Evolutionary conservation across 257 asterid species (phyloP).

Genomic region (Solanum tacnaense): DNA sequence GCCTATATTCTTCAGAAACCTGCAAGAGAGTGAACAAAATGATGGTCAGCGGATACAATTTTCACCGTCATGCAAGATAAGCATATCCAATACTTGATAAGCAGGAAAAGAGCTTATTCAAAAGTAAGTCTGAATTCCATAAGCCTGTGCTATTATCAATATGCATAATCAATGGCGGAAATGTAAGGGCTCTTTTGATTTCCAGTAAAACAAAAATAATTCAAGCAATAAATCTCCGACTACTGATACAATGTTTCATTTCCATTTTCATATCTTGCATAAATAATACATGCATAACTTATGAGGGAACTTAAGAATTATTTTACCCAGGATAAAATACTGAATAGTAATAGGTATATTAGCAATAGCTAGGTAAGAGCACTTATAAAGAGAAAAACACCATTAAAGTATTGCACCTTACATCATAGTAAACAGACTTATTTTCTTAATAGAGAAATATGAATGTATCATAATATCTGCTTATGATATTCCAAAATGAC

Average conservation of each 20-base stretch:
- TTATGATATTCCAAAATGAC: background rate
- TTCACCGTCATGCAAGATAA: background rate
- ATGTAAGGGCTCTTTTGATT: background rate
- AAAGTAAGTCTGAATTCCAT: background rate
- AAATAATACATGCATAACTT: background rate
- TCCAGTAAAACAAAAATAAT: background rate
- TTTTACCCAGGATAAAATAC: background rate
- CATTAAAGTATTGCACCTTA: background rate
- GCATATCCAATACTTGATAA: background rate
- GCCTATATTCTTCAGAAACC: constrained; percentile 92
- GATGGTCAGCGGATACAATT: background rate
- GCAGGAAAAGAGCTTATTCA: background rate
- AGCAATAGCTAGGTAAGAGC: background rate
- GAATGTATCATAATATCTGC: background rate
- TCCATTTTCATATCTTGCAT: background rate
- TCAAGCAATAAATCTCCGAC: background rate
- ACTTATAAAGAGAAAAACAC: background rate
- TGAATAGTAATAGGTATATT: background rate
- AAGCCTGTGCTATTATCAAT: background rate
- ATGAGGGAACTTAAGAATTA: background rate
- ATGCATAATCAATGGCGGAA: background rate
- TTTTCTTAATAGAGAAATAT: background rate
- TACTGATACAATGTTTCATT: background rate
- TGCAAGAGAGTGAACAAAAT: constrained; percentile 28
- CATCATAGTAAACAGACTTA: background rate